Conservation (phyloP, 176 grass and related monocot species). For the Chloris gayana region DNA sequence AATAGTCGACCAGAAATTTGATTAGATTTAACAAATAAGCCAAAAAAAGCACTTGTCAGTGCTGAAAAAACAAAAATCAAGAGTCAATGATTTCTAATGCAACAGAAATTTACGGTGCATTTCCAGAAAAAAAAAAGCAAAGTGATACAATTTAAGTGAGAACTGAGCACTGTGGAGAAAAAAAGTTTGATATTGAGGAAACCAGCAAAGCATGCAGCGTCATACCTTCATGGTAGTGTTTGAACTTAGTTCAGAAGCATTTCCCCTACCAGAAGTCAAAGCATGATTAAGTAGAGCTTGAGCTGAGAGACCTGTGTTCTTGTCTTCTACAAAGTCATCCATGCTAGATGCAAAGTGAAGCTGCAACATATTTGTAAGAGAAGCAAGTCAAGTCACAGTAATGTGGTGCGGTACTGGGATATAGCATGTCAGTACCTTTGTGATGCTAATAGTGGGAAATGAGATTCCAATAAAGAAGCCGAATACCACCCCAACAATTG, state of each 20-base stretch:
- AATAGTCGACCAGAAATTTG: background rate
- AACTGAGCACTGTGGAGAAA: background rate
- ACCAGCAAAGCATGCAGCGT: background rate
- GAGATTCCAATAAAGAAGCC: conserved; percentile 82
- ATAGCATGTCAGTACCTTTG: conserved; percentile 49
- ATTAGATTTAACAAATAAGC: conserved; percentile 10
- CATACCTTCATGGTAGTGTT: conserved; percentile 53
- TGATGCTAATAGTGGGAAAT: conserved; percentile 67
- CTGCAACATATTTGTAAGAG: conserved; percentile 48
- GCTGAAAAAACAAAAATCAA: conserved; percentile 5
- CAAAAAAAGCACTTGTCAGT: background rate
- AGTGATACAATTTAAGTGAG: too few relatives aligned
- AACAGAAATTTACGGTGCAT: background rate
- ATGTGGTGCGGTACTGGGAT: background rate
- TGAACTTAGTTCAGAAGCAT: conserved; percentile 51
- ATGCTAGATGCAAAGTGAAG: conserved; percentile 77
- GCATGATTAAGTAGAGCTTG: conserved; percentile 76
- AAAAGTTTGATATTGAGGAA: background rate
- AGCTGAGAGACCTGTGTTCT: conserved; percentile 66
- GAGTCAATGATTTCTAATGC: background rate
- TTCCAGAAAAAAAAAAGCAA: background rate
- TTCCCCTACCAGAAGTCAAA: conserved; percentile 51
- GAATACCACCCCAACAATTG: conserved; percentile 54
- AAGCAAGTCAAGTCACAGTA: background rate
- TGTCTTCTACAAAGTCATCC: conserved; percentile 66